These are phyloP conservation scores for Onygena corvina DNA, from an alignment of 2,329 filamentous ascomycete genomes.

Conservation along the genomic window DNA sequence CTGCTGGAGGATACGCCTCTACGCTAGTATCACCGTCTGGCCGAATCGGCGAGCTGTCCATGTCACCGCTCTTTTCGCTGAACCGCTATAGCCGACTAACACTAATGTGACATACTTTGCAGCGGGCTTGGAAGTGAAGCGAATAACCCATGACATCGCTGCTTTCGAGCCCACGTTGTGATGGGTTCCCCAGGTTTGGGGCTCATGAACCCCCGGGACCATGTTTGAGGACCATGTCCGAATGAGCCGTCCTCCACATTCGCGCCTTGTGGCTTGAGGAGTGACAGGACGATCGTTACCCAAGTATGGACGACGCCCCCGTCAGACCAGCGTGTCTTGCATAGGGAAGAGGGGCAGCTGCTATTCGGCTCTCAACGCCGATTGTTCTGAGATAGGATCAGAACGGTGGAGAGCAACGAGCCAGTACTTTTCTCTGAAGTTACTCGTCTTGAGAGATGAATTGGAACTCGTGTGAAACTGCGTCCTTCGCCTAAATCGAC, in stretches of 20 bases:
- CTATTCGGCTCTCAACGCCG: background rate
- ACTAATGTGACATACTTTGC: background rate
- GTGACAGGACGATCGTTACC: background rate
- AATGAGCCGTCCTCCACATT: background rate
- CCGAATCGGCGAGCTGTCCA: background rate
- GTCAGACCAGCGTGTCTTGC: background rate
- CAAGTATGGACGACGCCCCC: background rate
- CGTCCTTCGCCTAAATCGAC: too few species aligned
- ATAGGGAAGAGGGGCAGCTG: background rate
- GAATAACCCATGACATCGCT: background rate
- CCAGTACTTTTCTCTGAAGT: too few species aligned
- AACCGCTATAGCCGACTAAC: slow-evolving; percentile 3
- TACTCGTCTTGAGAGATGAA: too few species aligned
- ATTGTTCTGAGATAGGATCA: background rate
- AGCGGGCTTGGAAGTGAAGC: slow-evolving; percentile 4
- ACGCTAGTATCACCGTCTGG: background rate
- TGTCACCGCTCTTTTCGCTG: slow-evolving; percentile 5
- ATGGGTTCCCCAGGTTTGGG: slow-evolving; percentile 3
- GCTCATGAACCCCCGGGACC: background rate
- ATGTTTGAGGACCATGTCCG: slow-evolving; percentile 1
- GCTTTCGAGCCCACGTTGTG: background rate
- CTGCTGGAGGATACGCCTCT: background rate
- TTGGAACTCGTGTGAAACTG: too few species aligned
- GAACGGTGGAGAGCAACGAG: too few species aligned
- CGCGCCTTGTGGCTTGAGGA: background rate